Percentiles rank a stretch among this genome's conserved stretches.
Evolutionary conservation across 140 eudicot species (phyloP).

Genomic region (Oenanthe javanica): DNA sequence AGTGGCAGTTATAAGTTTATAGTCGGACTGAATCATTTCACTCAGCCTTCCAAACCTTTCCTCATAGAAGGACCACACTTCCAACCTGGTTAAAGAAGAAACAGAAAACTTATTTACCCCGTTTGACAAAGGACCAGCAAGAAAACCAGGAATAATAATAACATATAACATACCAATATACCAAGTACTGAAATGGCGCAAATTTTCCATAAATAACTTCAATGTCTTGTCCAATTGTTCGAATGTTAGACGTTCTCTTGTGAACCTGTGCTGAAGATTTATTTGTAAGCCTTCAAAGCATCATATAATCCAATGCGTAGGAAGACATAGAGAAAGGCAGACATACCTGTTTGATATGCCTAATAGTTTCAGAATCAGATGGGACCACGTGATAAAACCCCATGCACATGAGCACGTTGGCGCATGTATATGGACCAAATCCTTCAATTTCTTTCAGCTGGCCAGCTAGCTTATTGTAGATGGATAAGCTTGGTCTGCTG

Average conservation of each 20-base stretch:
- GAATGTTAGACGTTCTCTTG: slow-evolving; percentile 39
- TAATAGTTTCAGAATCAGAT: slow-evolving; percentile 81
- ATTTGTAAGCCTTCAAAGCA: slow-evolving; percentile 1
- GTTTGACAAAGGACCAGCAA: not conserved
- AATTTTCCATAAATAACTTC: slow-evolving; percentile 63
- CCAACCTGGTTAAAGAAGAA: slow-evolving; percentile 44
- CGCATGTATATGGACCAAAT: slow-evolving; percentile 83
- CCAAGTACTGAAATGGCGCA: slow-evolving; percentile 84
- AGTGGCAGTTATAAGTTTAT: slow-evolving; percentile 74
- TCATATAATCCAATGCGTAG: not conserved
- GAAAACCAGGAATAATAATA: not conserved
- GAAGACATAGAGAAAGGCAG: slow-evolving; percentile 7
- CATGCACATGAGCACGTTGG: slow-evolving; percentile 92
- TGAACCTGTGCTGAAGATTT: slow-evolving; percentile 46
- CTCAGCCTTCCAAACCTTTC: slow-evolving; percentile 72
- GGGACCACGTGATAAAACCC: slow-evolving; percentile 88
- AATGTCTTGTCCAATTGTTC: slow-evolving; percentile 39
- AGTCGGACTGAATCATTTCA: slow-evolving; percentile 52
- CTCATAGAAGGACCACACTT: slow-evolving; percentile 81
- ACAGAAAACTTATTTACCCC: not conserved
- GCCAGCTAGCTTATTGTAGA: slow-evolving; percentile 42
- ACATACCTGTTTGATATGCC: slow-evolving; percentile 72
- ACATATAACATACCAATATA: slow-evolving; percentile 50
- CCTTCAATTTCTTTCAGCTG: slow-evolving; percentile 66
- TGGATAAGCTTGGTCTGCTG: slow-evolving; percentile 38